A percentile compares a stretch with the other conserved stretches of the same genome.
phyloP scores from a whole-genome alignment of 768 basidiomycete species.

The Vishniacozyma victoriae region DNA sequence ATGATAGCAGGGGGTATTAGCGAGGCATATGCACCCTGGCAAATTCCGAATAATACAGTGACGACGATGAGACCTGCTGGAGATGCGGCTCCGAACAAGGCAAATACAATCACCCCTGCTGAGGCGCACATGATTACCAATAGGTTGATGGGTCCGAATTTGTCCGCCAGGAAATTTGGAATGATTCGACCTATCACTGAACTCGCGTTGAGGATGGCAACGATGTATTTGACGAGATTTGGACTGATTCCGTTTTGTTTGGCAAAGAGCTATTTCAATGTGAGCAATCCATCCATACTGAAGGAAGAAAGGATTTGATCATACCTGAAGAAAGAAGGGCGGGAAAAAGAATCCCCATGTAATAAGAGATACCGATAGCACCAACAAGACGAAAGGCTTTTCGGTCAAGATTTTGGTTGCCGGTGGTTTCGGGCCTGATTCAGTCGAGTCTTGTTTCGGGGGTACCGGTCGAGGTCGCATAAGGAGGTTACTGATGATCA shows the following conservation, averaged over 20 bases:
- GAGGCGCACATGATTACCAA: constrained; percentile 10
- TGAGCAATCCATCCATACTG: too few species aligned
- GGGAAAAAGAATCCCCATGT: constrained; percentile 28
- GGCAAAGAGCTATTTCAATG: too few species aligned
- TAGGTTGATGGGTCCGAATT: constrained; percentile 8
- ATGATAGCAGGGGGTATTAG: too few species aligned
- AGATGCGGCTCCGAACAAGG: too few species aligned
- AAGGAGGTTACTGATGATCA: constrained; percentile 1
- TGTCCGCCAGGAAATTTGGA: constrained; percentile 10
- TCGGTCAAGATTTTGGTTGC: constrained; percentile 2
- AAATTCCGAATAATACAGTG: too few species aligned
- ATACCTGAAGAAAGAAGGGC: constrained; percentile 23
- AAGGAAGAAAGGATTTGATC: background rate
- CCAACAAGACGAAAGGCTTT: constrained; percentile 10
- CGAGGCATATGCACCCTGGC: too few species aligned
- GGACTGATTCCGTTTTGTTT: background rate
- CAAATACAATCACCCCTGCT: too few species aligned
- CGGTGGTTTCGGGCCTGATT: background rate
- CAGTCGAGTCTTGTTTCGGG: background rate
- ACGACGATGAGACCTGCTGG: too few species aligned
- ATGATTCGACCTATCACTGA: constrained; percentile 9
- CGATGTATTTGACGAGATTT: constrained; percentile 4
- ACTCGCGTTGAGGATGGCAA: constrained; percentile 11
- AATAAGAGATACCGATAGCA: constrained; percentile 12
- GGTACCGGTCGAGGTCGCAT: constrained; percentile 2